These are phyloP conservation scores for Peziza echinospora DNA, from an alignment of 495 filamentous ascomycete species.

Conservation along the genomic window DNA sequence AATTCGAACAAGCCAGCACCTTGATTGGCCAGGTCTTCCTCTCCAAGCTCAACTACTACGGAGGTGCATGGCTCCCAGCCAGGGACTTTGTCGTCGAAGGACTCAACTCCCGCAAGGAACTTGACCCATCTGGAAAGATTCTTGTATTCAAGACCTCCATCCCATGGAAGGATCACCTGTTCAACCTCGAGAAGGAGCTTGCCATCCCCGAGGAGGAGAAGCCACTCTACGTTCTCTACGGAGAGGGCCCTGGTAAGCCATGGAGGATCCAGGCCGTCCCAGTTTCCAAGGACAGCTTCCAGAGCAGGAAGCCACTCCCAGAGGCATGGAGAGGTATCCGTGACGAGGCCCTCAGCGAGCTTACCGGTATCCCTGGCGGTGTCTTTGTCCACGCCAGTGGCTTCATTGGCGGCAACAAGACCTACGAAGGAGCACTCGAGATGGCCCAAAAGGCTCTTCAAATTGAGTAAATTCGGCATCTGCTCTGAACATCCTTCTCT, in stretches of 20 bases:
- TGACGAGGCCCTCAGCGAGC: constrained; percentile 56
- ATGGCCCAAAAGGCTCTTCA: constrained; percentile 62
- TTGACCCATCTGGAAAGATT: constrained; percentile 54
- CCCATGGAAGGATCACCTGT: constrained; percentile 93
- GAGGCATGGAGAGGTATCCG: constrained; percentile 78
- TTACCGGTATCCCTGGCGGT: constrained; percentile 50
- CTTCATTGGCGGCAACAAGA: constrained; percentile 89
- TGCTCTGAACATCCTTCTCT: too few relatives aligned
- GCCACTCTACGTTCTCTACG: constrained; percentile 84
- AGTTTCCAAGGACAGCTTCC: constrained; percentile 56
- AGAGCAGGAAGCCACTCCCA: constrained; percentile 73
- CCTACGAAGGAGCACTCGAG: constrained; percentile 63
- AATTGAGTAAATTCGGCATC: constrained; percentile 1
- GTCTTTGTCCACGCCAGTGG: constrained; percentile 88
- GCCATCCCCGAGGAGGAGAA: constrained; percentile 27
- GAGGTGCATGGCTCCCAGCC: constrained; percentile 67
- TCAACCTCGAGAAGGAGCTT: constrained; percentile 51
- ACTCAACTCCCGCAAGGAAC: constrained; percentile 38
- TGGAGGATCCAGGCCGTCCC: constrained; percentile 89
- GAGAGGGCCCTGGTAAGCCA: constrained; percentile 48
- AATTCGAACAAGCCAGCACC: constrained; percentile 49
- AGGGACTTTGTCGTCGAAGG: constrained; percentile 52
- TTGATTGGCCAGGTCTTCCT: constrained; percentile 75
- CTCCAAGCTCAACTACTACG: constrained; percentile 50
- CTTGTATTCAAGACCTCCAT: constrained; percentile 55